Base-by-base conservation (phyloP, 306 rosid genomes). In the Casuarina cunninghamiana region DNA sequence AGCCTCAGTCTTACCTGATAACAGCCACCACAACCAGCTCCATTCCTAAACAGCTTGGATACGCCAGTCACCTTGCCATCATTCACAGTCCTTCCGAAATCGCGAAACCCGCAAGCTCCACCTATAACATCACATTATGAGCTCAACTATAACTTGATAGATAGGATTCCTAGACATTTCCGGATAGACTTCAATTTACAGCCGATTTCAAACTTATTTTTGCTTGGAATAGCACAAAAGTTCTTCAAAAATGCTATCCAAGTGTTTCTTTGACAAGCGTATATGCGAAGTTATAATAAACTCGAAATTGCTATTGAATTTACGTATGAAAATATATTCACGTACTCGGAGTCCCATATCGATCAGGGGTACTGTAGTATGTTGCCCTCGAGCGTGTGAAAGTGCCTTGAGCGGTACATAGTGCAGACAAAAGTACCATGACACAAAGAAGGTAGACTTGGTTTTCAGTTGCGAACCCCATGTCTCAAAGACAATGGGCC, bases 61-160 rank as follows among this genome's bases (percentile, higher is more conserved):
- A 90, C 96, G 12, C 92, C 96, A n/a, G 96, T 49, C 2, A 94
- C 98, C 42, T 68, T 82, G 48, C 96, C 98, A 73, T 90, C 89
- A 70, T 92, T 86, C 41, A 92, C 85, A 0, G 93, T 92, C 26
- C 86, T 92, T 84, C 98, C 98, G 38, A 76, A 88, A 76, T 88
- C 98, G 2, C 92, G 91, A 78, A 73, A 94, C 13, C 98, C 97
- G 82, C 98, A 94, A 65, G 97, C 98, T 76, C 98, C 98, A 43
- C 75, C 98, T 92, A 72, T 45, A 79, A 32, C 43, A 79, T 75
- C 38, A 39, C 39, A 32, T 39, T 17, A 39, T 39, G 21, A 65
- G 70, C 45, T 65, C 48, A 65, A 39, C 48, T 15, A 41, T 35
- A 61, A 12, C 41, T 3, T 32, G 43, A 61, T 61, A 37, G 12